These are phyloP conservation scores for Sporisorium iseilematis-ciliati DNA, from an alignment of 1,284 basidiomycete species.

Conservation along the genomic window DNA sequence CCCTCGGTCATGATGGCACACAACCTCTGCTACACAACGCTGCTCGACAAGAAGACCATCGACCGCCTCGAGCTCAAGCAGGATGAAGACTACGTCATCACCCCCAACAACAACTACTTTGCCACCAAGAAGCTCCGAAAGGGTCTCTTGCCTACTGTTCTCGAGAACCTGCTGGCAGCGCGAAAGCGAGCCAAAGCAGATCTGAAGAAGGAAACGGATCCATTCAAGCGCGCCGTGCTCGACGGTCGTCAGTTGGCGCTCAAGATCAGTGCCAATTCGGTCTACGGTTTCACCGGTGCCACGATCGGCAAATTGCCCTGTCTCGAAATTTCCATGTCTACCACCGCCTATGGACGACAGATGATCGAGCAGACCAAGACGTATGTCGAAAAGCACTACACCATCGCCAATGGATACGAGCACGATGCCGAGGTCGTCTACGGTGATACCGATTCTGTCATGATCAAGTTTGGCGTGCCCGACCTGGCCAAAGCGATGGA, in stretches of 20 bases:
- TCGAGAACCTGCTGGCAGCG: constrained; percentile 65
- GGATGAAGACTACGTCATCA: constrained; percentile 65
- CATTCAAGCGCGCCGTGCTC: constrained; percentile 67
- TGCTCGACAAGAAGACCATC: constrained; percentile 66
- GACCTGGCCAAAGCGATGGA: constrained; percentile 66
- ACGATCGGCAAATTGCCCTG: constrained; percentile 69
- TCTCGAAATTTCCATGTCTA: constrained; percentile 69
- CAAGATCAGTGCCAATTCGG: constrained; percentile 69
- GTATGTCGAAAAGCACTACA: constrained; percentile 65
- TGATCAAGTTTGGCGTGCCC: constrained; percentile 68
- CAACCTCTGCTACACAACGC: constrained; percentile 69
- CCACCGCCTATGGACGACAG: constrained; percentile 69
- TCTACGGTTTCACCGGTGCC: constrained; percentile 70
- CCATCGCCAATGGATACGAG: constrained; percentile 68
- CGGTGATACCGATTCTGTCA: constrained; percentile 69
- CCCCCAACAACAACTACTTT: constrained; percentile 69
- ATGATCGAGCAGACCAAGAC: constrained; percentile 69
- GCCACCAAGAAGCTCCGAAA: constrained; percentile 63
- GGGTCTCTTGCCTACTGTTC: constrained; percentile 66
- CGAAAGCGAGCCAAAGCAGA: constrained; percentile 69
- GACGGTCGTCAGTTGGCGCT: constrained; percentile 69
- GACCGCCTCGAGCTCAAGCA: constrained; percentile 63
- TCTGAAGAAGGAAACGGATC: constrained; percentile 69
- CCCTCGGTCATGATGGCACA: constrained; percentile 70
- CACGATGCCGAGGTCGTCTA: constrained; percentile 69